Evolutionary conservation across 2,329 filamentous ascomycete genomes (phyloP).

Genomic region (Fusarium buxicola): DNA sequence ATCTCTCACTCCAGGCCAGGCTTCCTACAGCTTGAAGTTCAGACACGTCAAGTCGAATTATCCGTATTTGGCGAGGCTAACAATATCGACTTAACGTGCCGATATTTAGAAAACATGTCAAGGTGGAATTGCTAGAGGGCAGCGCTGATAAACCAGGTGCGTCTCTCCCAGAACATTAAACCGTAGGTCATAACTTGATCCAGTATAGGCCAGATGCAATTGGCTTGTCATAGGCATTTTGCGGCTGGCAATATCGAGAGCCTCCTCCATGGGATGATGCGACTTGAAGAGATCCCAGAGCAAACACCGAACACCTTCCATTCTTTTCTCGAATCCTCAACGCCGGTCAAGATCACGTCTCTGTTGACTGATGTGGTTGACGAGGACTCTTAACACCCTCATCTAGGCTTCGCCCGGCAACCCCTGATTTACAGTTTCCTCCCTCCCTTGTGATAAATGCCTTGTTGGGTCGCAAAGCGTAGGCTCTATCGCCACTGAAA

Average conservation of each 20-base stretch:
- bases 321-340: constrained; percentile 65
- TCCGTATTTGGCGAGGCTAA: constrained; percentile 65
- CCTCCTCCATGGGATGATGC: constrained; percentile 62
- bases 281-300: constrained; percentile 64
- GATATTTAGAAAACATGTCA: constrained; percentile 63
- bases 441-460: constrained; percentile 67
- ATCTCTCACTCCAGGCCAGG: constrained; percentile 64
- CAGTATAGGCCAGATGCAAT: constrained; percentile 64
- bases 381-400: constrained; percentile 63
- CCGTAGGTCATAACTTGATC: constrained; percentile 49
- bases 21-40: constrained; percentile 64
- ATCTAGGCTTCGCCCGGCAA: constrained; percentile 62
- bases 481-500: constrained; percentile 4
- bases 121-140: constrained; percentile 64
- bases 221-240: constrained; percentile 64
- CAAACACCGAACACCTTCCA: constrained; percentile 66
- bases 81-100: constrained; percentile 65
- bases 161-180: accelerated
- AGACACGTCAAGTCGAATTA: constrained; percentile 60
- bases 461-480: constrained; percentile 61
- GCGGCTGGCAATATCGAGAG: constrained; percentile 65
- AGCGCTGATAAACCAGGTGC: constrained; percentile 57
- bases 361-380: constrained; percentile 61
- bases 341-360: constrained; percentile 63
- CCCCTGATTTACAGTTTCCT: constrained; percentile 64